phyloP scores from a whole-genome alignment of 495 filamentous ascomycete species.

The Neurospora sp. region DNA sequence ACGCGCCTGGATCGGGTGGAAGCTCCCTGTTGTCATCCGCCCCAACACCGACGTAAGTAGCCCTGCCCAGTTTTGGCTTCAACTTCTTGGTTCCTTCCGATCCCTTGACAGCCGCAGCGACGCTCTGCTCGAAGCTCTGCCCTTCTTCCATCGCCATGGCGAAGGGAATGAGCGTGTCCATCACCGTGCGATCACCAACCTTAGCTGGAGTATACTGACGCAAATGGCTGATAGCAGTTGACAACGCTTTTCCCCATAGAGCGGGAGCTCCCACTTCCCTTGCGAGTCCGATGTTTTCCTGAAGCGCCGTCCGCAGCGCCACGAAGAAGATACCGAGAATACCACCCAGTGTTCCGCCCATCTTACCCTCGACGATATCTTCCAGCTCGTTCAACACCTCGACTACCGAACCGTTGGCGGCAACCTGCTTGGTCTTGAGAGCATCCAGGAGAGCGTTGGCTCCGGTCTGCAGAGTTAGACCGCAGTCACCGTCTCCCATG shows the following conservation, averaged over 20 bases:
- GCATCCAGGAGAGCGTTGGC: conserved; percentile 32
- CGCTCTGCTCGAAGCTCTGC: conserved; percentile 37
- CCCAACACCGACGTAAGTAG: conserved; percentile 47
- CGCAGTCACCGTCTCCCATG: conserved; percentile 59
- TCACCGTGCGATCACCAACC: conserved; percentile 42
- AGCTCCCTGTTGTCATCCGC: conserved; percentile 32
- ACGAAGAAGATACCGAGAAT: conserved; percentile 53
- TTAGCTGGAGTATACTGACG: conserved; percentile 38
- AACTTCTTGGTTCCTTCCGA: conserved; percentile 44
- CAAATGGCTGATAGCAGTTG: conserved; percentile 33
- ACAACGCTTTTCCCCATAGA: conserved; percentile 30
- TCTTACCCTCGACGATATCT: conserved; percentile 46
- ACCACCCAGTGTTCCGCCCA: conserved; percentile 52
- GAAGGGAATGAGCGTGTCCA: conserved; percentile 52
- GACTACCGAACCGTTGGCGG: conserved; percentile 38
- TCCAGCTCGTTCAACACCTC: conserved; percentile 42
- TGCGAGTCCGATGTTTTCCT: conserved; percentile 27
- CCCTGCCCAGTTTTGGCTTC: conserved; percentile 47
- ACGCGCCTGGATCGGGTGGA: conserved; percentile 51
- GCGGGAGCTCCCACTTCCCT: conserved; percentile 17
- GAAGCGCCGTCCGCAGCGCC: conserved; percentile 39
- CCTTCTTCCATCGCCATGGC: conserved; percentile 34
- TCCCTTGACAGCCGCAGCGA: conserved; percentile 43
- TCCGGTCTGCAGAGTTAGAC: conserved; percentile 46
- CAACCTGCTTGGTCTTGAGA: conserved; percentile 20